Evolutionary conservation across 345 rosid species (phyloP).

Genomic region (Heritiera littoralis): DNA sequence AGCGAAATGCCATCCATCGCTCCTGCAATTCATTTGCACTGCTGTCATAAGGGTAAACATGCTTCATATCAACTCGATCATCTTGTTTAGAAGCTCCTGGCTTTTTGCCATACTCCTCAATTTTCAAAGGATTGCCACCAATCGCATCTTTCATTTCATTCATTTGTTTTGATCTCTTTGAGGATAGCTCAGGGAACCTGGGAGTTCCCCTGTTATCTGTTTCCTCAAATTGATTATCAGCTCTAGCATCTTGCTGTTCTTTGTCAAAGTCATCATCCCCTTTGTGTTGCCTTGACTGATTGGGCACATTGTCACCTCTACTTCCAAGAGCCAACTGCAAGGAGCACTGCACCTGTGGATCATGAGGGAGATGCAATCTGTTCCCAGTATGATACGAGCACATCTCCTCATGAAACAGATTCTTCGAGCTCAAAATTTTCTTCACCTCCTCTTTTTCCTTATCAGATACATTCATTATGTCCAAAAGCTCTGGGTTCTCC

Average conservation of each 20-base stretch:
- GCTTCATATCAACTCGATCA: not conserved
- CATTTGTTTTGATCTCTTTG: not conserved
- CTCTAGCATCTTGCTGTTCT: conserved; percentile 18
- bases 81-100: conserved; percentile 8
- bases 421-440: conserved; percentile 31
- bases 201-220: not conserved
- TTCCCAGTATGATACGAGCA: conserved; percentile 31
- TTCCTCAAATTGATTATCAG: not conserved
- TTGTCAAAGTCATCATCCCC: conserved; percentile 5
- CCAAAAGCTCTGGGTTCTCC: conserved; percentile 27
- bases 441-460: conserved; percentile 27
- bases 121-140: conserved; percentile 5
- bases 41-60: not conserved
- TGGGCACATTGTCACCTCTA: not conserved
- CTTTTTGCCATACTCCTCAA: not conserved
- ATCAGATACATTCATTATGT: conserved; percentile 18
- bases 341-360: conserved; percentile 23
- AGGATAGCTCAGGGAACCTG: not conserved
- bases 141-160: not conserved
- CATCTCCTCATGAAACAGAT: conserved; percentile 34
- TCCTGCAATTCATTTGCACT: not conserved
- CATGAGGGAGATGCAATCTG: conserved; percentile 23
- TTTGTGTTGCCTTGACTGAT: not conserved
- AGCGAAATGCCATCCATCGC: conserved; percentile 23
- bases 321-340: conserved; percentile 22